These are phyloP conservation scores for Colletotrichum magnum DNA, from an alignment of 2,329 filamentous ascomycete species.

Conservation along the genomic window DNA sequence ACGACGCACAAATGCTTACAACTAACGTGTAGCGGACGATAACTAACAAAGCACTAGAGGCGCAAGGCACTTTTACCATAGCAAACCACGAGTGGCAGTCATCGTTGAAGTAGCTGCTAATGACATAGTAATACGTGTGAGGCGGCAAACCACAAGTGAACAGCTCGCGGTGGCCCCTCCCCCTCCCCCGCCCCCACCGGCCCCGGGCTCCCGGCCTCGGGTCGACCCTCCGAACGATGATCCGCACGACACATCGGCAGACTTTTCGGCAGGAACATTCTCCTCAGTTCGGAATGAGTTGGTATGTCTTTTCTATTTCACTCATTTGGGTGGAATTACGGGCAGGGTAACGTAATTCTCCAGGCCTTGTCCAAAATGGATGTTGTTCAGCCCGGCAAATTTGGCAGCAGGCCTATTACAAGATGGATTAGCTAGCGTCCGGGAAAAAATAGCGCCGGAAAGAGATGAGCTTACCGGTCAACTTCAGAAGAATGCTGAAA, in stretches of 20 bases:
- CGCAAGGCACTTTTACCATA: not conserved
- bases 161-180: not conserved
- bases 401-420: conserved; percentile 57
- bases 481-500: conserved; percentile 66
- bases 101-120: too few relatives aligned
- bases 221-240: not conserved
- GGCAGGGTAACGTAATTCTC: conserved; percentile 68
- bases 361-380: conserved; percentile 64
- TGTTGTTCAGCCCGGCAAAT: conserved; percentile 62
- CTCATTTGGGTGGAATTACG: conserved; percentile 57
- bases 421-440: conserved; percentile 59
- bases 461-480: conserved; percentile 60
- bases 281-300: not conserved
- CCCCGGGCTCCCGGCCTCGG: conserved; percentile 25
- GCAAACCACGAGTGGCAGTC: not conserved
- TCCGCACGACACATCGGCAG: not conserved
- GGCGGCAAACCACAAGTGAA: too few relatives aligned
- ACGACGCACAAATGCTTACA: not conserved
- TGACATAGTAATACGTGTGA: too few relatives aligned
- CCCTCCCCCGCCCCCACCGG: conserved; percentile 28
- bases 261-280: not conserved
- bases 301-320: not conserved
- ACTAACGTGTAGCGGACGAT: not conserved
- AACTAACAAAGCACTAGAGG: too few relatives aligned
- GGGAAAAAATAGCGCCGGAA: not conserved